phyloP scores from a whole-genome alignment of 495 filamentous ascomycete species.

The Aspergillus homomorphus region DNA sequence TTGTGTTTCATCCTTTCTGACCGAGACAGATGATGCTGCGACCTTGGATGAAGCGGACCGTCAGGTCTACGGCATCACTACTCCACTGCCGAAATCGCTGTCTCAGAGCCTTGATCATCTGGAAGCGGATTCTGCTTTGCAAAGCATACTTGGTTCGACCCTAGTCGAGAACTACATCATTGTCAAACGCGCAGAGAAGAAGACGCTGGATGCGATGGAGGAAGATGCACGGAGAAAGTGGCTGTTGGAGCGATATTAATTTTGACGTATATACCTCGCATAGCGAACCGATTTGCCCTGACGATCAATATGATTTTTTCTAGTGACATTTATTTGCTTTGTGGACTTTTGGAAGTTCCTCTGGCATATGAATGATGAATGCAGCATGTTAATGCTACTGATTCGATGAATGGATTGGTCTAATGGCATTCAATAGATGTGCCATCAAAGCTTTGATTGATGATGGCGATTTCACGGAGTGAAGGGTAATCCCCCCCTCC shows the following conservation, averaged over 20 bases:
- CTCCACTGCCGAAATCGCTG: conserved; percentile 36
- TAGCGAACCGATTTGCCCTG: neutral
- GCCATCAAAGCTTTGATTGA: too few species aligned
- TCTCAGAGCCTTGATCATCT: conserved; percentile 29
- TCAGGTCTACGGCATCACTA: conserved; percentile 35
- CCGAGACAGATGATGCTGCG: conserved; percentile 30
- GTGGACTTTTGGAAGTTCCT: too few species aligned
- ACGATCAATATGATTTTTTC: too few species aligned
- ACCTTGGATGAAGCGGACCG: conserved; percentile 24
- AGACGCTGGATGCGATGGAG: conserved; percentile 49
- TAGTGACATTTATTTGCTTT: too few species aligned
- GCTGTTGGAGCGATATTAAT: conserved; percentile 56
- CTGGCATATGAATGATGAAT: too few species aligned
- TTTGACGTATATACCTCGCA: neutral
- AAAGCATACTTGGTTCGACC: conserved; percentile 44
- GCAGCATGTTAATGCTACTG: too few species aligned
- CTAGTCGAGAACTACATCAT: conserved; percentile 57
- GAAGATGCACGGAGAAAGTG: conserved; percentile 49
- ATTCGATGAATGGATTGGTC: too few species aligned
- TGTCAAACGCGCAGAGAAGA: conserved; percentile 56
- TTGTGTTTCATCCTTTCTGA: neutral
- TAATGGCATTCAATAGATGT: too few species aligned
- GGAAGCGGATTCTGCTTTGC: conserved; percentile 21
- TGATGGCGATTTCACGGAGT: too few species aligned
- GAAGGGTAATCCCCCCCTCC: too few species aligned